Evolutionary conservation across 164 flowering plant species (phyloP).

Genomic region (Nymphaea thermarum): DNA sequence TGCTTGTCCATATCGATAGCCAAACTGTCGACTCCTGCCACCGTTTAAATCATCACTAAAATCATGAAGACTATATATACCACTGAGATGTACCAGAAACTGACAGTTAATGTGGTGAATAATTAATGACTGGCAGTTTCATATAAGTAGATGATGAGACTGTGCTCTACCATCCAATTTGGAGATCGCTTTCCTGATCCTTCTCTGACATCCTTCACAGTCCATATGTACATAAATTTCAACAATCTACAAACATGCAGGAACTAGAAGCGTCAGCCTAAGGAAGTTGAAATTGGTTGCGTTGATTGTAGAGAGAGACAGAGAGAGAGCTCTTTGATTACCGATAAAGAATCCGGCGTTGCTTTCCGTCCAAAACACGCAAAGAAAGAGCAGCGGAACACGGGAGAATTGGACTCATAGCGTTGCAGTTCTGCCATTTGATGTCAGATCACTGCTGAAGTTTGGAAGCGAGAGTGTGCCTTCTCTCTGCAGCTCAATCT

Average conservation of each 20-base stretch:
- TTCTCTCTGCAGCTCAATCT: no score
- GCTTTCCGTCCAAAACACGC: background rate
- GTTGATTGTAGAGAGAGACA: background rate
- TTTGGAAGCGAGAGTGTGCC: no score
- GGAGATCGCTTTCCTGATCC: constrained; percentile 55
- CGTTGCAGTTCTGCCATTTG: no score
- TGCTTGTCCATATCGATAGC: constrained; percentile 70
- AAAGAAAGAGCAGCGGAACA: background rate
- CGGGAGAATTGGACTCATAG: no score
- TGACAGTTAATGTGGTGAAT: background rate
- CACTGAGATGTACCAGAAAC: background rate
- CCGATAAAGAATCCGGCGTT: background rate
- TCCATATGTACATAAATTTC: constrained; percentile 74
- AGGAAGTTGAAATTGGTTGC: no score
- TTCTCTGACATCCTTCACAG: constrained; percentile 62
- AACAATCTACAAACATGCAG: constrained; percentile 31
- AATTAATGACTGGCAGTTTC: background rate
- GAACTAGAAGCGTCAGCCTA: background rate
- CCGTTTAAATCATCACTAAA: no score
- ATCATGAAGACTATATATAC: background rate
- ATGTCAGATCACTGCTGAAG: no score
- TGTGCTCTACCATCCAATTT: constrained; percentile 34
- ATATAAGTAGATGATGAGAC: background rate
- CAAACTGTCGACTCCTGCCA: constrained; percentile 52
- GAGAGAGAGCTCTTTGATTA: background rate